A percentile compares a stretch with the other conserved stretches of the same genome.
These are phyloP conservation scores for Baorangia bicolor DNA, from an alignment of 768 basidiomycete species.

Conservation along the genomic window DNA sequence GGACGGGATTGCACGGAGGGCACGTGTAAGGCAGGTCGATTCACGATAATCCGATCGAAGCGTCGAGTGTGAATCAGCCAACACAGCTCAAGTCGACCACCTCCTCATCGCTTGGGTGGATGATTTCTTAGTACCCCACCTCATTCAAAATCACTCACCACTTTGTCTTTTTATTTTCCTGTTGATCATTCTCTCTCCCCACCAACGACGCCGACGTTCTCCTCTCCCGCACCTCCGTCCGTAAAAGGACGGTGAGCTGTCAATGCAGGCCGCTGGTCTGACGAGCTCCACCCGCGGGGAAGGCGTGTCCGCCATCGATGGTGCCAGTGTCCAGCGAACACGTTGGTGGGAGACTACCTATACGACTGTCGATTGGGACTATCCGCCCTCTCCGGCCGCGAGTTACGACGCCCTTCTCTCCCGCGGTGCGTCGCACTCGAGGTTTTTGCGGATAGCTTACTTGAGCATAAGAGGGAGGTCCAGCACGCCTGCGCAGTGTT, in stretches of 20 bases:
- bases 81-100: background rate
- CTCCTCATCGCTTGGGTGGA: no score
- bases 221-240: background rate
- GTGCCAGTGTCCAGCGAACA: conserved; percentile 1
- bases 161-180: background rate
- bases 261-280: conserved; percentile 16
- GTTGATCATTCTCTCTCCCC: background rate
- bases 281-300: conserved; percentile 4
- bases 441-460: conserved; percentile 27
- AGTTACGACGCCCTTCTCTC: conserved; percentile 22
- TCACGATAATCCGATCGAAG: conserved; percentile 24
- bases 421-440: conserved; percentile 27
- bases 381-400: conserved; percentile 14
- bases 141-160: no score
- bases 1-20: conserved; percentile 7
- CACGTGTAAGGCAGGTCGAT: conserved; percentile 18
- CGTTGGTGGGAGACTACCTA: conserved; percentile 13
- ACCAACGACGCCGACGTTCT: background rate
- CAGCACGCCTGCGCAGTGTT: background rate
- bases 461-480: conserved; percentile 8
- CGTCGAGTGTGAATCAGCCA: conserved; percentile 12
- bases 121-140: background rate
- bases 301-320: background rate
- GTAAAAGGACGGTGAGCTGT: conserved; percentile 5
- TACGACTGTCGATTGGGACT: conserved; percentile 22